phyloP scores from a whole-genome alignment of 1,284 basidiomycete species.

The Entoloma clypeatum region DNA sequence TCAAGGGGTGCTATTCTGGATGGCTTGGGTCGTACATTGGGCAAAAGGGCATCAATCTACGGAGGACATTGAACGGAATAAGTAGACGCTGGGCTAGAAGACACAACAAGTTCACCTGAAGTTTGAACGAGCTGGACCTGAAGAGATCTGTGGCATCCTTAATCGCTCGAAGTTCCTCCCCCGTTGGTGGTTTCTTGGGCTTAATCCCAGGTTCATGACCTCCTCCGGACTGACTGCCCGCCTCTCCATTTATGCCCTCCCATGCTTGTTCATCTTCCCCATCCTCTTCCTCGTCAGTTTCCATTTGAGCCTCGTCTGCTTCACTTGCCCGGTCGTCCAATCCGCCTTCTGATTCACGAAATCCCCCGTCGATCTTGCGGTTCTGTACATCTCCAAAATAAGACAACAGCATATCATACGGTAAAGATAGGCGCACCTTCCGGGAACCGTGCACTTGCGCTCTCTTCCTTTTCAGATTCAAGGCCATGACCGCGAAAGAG shows the following conservation, averaged over 20 bases:
- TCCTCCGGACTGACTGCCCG: conserved; percentile 3
- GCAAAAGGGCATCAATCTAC: conserved; percentile 78
- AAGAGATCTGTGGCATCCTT: conserved; percentile 79
- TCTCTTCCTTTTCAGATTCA: conserved; percentile 30
- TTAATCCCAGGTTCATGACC: conserved; percentile 22
- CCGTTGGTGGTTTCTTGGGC: conserved; percentile 52
- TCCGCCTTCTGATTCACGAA: conserved; percentile 14
- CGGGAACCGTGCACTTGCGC: conserved; percentile 18
- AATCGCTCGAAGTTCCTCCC: conserved; percentile 72
- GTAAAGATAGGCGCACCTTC: conserved; percentile 24
- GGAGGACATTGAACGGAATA: conserved; percentile 4
- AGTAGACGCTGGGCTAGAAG: neutral
- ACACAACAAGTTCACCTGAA: conserved; percentile 55
- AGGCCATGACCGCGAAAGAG: conserved; percentile 20
- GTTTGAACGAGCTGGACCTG: conserved; percentile 80
- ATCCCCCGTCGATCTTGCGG: conserved; percentile 11
- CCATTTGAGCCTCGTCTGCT: conserved; percentile 9
- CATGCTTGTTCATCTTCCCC: conserved; percentile 28
- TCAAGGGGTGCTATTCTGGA: conserved; percentile 55
- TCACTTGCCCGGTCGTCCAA: conserved; percentile 11
- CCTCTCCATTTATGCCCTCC: conserved; percentile 25
- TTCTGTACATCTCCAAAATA: too few species aligned
- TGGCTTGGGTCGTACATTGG: conserved; percentile 71
- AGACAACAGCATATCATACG: too few species aligned
- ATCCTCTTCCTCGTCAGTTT: conserved; percentile 10